A percentile compares a stretch with the other conserved stretches of the same genome.
phyloP scores from a whole-genome alignment of 768 basidiomycete species.

The Boletus rufocinnamomeus region DNA sequence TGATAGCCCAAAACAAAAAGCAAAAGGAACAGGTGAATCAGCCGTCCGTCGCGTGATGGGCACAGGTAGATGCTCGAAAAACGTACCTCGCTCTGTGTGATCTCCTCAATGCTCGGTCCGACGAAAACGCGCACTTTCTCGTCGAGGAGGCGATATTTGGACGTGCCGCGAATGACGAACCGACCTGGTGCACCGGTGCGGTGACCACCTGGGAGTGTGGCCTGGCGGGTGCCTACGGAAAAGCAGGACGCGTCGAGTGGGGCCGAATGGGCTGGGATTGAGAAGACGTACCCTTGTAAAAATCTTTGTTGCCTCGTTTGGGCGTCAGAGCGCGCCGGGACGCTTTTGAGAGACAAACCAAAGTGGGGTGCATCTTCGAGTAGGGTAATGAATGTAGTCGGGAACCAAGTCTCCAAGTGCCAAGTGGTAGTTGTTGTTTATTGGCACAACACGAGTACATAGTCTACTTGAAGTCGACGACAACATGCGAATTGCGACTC shows the following conservation, averaged over 20 bases:
- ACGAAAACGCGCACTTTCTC: conserved; percentile 83
- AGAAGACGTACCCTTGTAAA: conserved; percentile 78
- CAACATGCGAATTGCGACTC: too few relatives aligned
- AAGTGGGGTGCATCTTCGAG: conserved; percentile 63
- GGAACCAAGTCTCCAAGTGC: background rate
- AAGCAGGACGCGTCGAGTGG: background rate
- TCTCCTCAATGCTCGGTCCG: conserved; percentile 70
- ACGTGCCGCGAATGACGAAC: conserved; percentile 73
- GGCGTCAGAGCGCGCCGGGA: conserved; percentile 80
- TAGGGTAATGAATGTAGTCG: background rate
- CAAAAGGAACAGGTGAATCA: background rate
- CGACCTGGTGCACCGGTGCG: conserved; percentile 89
- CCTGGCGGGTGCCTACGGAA: conserved; percentile 74
- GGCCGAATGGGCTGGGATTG: background rate
- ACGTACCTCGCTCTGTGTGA: conserved; percentile 55
- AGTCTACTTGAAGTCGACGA: too few relatives aligned
- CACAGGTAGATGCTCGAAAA: background rate
- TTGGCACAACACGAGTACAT: background rate
- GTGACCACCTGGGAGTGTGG: conserved; percentile 78
- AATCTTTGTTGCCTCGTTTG: conserved; percentile 93
- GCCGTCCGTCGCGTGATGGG: background rate
- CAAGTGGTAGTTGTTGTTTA: too few relatives aligned
- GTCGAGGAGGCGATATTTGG: conserved; percentile 81
- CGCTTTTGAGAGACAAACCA: conserved; percentile 75
- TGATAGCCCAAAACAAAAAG: background rate